These are phyloP conservation scores for Artomyces pyxidatus DNA, from an alignment of 768 basidiomycete species.

Conservation along the genomic window DNA sequence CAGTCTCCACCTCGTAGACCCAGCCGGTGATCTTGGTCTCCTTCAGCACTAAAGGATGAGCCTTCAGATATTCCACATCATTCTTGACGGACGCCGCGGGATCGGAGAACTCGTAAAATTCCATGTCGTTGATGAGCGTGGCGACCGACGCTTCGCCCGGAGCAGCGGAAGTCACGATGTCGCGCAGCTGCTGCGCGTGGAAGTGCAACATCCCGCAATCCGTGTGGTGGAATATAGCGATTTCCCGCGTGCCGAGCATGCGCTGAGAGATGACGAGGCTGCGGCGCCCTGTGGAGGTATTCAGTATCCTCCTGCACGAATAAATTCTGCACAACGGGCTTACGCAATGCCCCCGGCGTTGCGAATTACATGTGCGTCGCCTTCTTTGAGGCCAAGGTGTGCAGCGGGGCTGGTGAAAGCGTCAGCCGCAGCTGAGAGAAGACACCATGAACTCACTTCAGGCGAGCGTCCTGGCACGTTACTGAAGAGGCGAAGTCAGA, in stretches of 20 bases:
- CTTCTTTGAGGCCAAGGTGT: slow-evolving; percentile 55
- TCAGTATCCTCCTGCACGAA: not conserved
- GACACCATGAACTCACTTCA: slow-evolving; percentile 37
- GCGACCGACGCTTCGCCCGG: slow-evolving; percentile 17
- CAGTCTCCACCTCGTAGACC: slow-evolving; percentile 57
- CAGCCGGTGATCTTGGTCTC: slow-evolving; percentile 54
- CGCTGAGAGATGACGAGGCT: slow-evolving; percentile 67
- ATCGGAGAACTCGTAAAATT: slow-evolving; percentile 47
- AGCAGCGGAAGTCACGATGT: slow-evolving; percentile 40
- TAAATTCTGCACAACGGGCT: not conserved
- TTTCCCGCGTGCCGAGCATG: slow-evolving; percentile 63
- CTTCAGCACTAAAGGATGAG: slow-evolving; percentile 45
- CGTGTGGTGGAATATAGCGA: slow-evolving; percentile 64
- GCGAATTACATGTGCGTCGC: slow-evolving; percentile 66
- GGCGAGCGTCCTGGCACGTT: slow-evolving; percentile 70
- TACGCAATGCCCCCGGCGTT: slow-evolving; percentile 64
- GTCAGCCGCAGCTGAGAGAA: not conserved
- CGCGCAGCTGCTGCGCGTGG: slow-evolving; percentile 39
- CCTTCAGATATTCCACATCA: slow-evolving; percentile 52
- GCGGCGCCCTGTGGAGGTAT: slow-evolving; percentile 54
- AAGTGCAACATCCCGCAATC: slow-evolving; percentile 70
- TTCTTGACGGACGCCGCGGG: slow-evolving; percentile 46
- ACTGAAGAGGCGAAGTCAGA: slow-evolving; percentile 28
- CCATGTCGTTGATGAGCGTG: slow-evolving; percentile 34
- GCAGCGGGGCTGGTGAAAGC: slow-evolving; percentile 40